A percentile compares a stretch with the other conserved stretches of the same genome.
Evolutionary conservation across 305 asterid species (phyloP).

Genomic region (Andrographis paniculata): DNA sequence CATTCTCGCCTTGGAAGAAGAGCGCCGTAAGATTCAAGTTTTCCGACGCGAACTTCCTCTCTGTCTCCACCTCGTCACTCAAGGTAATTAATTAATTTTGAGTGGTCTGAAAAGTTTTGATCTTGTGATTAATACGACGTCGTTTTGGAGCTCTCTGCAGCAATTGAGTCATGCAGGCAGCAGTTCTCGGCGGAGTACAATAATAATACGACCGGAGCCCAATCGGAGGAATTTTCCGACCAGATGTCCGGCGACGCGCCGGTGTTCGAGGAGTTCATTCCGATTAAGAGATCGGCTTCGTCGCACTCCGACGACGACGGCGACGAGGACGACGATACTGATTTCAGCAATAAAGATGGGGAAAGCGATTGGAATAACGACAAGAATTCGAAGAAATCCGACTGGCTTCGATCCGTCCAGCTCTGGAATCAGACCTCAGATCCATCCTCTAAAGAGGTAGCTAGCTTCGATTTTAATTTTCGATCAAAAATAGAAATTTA

Average conservation of each 20-base stretch:
- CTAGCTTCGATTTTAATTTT: conserved; percentile 2
- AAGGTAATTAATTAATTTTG: conserved; percentile 16
- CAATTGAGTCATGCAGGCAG: conserved; percentile 83
- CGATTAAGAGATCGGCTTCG: conserved; percentile 39
- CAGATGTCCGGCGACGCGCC: conserved; percentile 75
- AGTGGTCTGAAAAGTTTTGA: no score
- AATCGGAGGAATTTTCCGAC: conserved; percentile 48
- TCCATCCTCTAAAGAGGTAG: conserved; percentile 52
- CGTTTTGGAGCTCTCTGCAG: conserved; percentile 30
- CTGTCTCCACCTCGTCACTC: conserved; percentile 68
- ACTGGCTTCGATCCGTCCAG: conserved; percentile 96
- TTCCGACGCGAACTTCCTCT: conserved; percentile 93
- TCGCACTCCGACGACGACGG: conserved; percentile 29
- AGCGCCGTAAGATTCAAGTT: conserved; percentile 77
- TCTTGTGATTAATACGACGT: neutral
- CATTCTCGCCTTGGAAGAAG: conserved; percentile 54
- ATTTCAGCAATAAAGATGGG: conserved; percentile 5
- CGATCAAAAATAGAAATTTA: no score
- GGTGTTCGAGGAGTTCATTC: conserved; percentile 70
- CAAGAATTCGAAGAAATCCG: conserved; percentile 42
- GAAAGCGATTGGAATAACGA: conserved; percentile 14
- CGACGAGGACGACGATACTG: conserved; percentile 27
- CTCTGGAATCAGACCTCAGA: conserved; percentile 79
- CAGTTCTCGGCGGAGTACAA: conserved; percentile 32
- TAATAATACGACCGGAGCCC: conserved; percentile 25